Percentiles rank a stretch among this genome's conserved stretches.
phyloP scores from a whole-genome alignment of 1,139 yeast species.

The Suhomyces wounanorum region DNA sequence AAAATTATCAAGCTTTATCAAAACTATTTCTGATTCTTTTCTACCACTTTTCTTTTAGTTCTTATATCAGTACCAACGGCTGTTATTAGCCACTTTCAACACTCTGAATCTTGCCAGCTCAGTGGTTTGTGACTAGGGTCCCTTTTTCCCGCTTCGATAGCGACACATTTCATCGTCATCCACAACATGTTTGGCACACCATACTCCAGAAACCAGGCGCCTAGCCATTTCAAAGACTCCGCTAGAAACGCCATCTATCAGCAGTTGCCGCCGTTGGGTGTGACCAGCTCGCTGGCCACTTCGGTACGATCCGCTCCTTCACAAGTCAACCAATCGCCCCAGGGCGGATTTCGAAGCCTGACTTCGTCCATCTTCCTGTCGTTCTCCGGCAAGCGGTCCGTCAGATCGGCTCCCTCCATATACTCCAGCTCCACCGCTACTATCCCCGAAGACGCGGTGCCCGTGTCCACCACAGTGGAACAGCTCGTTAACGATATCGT shows the following conservation, averaged over 20 bases:
- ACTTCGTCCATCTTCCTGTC: slow-evolving; percentile 37
- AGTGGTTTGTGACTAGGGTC: background rate
- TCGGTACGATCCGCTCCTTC: slow-evolving; percentile 20
- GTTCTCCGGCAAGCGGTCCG: slow-evolving; percentile 35
- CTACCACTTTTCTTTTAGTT: background rate
- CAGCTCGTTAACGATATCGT: slow-evolving; percentile 48
- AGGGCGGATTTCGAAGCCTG: slow-evolving; percentile 29
- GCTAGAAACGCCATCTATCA: slow-evolving; percentile 52
- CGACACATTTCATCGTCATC: background rate
- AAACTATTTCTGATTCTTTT: background rate
- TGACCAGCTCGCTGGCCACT: slow-evolving; percentile 26
- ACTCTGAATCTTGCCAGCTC: background rate
- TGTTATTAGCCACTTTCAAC: background rate
- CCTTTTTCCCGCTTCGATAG: background rate
- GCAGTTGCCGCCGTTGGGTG: slow-evolving; percentile 39
- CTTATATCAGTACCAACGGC: background rate
- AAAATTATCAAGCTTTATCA: background rate
- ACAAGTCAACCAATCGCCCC: slow-evolving; percentile 11
- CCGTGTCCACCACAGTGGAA: slow-evolving; percentile 45
- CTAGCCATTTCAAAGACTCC: slow-evolving; percentile 45
- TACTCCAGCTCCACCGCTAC: slow-evolving; percentile 48
- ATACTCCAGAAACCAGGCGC: slow-evolving; percentile 40
- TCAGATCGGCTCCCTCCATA: slow-evolving; percentile 47
- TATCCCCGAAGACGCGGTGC: slow-evolving; percentile 51
- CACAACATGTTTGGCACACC: slow-evolving; percentile 43